Percentiles rank a stretch among this genome's conserved stretches.
Evolutionary conservation across 148 eudicot species (phyloP).

Genomic region (Nepenthes gracilis): DNA sequence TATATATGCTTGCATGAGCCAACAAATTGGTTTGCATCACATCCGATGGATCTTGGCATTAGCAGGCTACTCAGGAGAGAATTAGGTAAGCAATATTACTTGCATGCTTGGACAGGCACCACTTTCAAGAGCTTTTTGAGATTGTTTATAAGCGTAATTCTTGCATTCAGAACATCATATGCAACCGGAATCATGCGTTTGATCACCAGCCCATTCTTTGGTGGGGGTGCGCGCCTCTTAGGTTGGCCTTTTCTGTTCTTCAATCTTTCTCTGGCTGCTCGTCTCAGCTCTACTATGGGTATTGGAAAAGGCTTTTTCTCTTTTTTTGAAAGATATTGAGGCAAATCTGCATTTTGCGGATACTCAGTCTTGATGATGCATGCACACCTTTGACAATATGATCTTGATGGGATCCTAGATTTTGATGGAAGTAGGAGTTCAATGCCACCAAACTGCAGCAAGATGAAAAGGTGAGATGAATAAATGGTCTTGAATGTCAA

Average conservation of each 20-base stretch:
- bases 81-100: constrained; percentile 38
- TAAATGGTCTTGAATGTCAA: neutral
- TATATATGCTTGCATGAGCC: neutral
- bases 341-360: constrained; percentile 91
- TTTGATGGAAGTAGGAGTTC: constrained; percentile 18
- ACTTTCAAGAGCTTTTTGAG: constrained; percentile 74
- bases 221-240: constrained; percentile 60
- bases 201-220: constrained; percentile 74
- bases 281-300: constrained; percentile 86
- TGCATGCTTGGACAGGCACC: constrained; percentile 80
- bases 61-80: constrained; percentile 1
- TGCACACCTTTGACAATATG: constrained; percentile 16
- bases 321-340: constrained; percentile 66
- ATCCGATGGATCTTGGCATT: neutral
- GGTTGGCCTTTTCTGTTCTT: constrained; percentile 64
- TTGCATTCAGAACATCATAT: constrained; percentile 70
- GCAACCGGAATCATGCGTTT: constrained; percentile 76
- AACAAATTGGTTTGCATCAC: neutral
- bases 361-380: constrained; percentile 37
- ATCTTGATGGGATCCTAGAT: constrained; percentile 10
- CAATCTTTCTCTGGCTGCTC: constrained; percentile 81
- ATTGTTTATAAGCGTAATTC: constrained; percentile 73
- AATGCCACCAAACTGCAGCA: constrained; percentile 34
- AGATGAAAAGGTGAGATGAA: neutral
- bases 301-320: constrained; percentile 90